Evolutionary conservation across 2,329 filamentous ascomycete genomes (phyloP).

Genomic region (Fusarium sp.): DNA sequence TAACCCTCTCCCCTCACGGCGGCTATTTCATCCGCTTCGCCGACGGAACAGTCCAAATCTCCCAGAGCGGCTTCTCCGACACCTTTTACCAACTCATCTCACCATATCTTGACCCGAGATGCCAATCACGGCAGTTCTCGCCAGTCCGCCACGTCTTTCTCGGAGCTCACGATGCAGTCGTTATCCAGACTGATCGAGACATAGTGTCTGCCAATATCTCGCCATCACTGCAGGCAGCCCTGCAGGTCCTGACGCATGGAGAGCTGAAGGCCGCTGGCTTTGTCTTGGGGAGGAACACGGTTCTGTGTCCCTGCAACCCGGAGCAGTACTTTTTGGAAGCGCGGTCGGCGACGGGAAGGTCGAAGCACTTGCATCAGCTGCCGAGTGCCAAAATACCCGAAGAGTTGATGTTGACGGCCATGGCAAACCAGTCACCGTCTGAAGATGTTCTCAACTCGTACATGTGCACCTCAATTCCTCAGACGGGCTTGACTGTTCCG

Average conservation of each 20-base stretch:
- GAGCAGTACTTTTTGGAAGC: slow-evolving; percentile 26
- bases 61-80: slow-evolving; percentile 20
- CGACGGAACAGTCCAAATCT: slow-evolving; percentile 30
- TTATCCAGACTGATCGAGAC: slow-evolving; percentile 8
- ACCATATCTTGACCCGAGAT: slow-evolving; percentile 7
- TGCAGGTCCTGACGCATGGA: slow-evolving; percentile 11
- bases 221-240: not conserved
- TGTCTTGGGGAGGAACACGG: slow-evolving; percentile 24
- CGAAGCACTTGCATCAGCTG: slow-evolving; percentile 19
- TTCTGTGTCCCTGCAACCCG: slow-evolving; percentile 21
- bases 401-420: slow-evolving; percentile 4
- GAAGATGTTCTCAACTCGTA: not conserved
- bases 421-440: slow-evolving; percentile 2
- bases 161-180: slow-evolving; percentile 11
- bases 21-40: slow-evolving; percentile 29
- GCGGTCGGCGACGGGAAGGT: not conserved
- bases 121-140: slow-evolving; percentile 13
- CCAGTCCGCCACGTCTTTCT: slow-evolving; percentile 20
- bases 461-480: not conserved
- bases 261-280: slow-evolving; percentile 10
- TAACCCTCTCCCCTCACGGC: slow-evolving; percentile 20
- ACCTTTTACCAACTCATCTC: slow-evolving; percentile 13
- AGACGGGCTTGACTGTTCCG: not conserved
- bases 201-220: slow-evolving; percentile 8
- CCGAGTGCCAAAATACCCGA: slow-evolving; percentile 3